Evolutionary conservation across 2,329 filamentous ascomycete species (phyloP).

Genomic region (Colletotrichum sansevieriae): DNA sequence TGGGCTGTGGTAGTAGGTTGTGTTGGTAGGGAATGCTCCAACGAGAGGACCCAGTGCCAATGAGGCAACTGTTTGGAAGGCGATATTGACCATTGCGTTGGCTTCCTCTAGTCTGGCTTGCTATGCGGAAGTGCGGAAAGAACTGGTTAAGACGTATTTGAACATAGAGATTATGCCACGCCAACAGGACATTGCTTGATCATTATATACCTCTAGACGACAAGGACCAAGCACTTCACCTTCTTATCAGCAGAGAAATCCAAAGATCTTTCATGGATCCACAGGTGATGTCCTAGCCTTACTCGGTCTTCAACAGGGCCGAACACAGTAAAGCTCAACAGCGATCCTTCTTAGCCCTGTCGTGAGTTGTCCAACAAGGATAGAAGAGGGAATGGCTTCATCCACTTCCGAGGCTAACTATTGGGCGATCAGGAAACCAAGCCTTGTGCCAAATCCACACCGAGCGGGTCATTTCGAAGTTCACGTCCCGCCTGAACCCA

Average conservation of each 20-base stretch:
- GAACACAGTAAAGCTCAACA: constrained; percentile 1
- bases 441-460: neutral
- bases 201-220: neutral
- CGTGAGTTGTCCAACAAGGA: neutral
- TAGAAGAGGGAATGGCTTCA: neutral
- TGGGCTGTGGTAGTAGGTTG: neutral
- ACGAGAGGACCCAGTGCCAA: constrained; percentile 1
- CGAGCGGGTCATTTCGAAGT: neutral
- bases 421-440: neutral
- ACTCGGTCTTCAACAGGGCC: neutral
- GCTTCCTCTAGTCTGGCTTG: neutral
- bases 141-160: too few relatives aligned
- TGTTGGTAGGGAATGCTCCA: constrained; percentile 12
- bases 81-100: constrained; percentile 4
- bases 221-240: neutral
- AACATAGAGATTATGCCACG: too few relatives aligned
- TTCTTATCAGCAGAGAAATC: neutral
- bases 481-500: too few relatives aligned
- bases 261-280: constrained; percentile 7
- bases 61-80: neutral
- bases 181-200: neutral
- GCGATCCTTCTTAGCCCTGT: constrained; percentile 1
- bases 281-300: neutral
- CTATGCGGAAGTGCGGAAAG: too few relatives aligned
- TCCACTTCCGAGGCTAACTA: constrained; percentile 6